Evolutionary conservation across 1,139 yeast species (phyloP).

Genomic region (Debaryomyces psychrophilus): DNA sequence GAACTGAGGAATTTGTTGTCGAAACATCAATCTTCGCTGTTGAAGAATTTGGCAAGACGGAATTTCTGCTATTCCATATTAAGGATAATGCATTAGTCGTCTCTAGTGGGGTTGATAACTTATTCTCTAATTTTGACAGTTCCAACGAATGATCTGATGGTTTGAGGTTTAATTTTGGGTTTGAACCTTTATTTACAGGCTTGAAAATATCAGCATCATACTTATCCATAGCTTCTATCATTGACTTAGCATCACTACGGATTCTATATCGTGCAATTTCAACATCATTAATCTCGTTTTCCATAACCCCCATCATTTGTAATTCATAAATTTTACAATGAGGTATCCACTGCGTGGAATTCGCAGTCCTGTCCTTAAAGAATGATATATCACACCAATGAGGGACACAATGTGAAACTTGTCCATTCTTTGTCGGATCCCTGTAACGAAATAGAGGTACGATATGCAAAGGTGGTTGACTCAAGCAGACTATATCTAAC

Average conservation of each 20-base stretch:
- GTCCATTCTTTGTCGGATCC: constrained; percentile 39
- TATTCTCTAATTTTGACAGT: not conserved
- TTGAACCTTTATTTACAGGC: constrained; percentile 19
- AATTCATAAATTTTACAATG: constrained; percentile 90
- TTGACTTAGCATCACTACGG: constrained; percentile 31
- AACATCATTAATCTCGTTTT: constrained; percentile 73
- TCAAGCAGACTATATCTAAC: constrained; percentile 82
- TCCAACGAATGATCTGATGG: constrained; percentile 1
- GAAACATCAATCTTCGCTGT: constrained; percentile 26
- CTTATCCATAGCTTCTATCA: constrained; percentile 57
- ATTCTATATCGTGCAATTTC: constrained; percentile 57
- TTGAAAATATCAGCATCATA: constrained; percentile 61
- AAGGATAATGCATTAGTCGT: constrained; percentile 31
- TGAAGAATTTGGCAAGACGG: constrained; percentile 21
- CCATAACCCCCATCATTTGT: constrained; percentile 98
- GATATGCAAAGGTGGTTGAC: constrained; percentile 89
- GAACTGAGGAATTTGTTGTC: constrained; percentile 39
- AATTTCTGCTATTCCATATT: constrained; percentile 25
- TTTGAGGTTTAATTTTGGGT: not conserved
- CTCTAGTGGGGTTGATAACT: constrained; percentile 16
- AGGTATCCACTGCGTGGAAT: constrained; percentile 78
- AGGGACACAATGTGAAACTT: constrained; percentile 78
- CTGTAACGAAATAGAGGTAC: constrained; percentile 84
- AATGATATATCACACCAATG: constrained; percentile 94
- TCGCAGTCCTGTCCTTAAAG: constrained; percentile 62